A percentile compares a stretch with the other conserved stretches of the same genome.
Evolutionary conservation across 2,329 filamentous ascomycete species (phyloP).

Genomic region (Knufia petricola): DNA sequence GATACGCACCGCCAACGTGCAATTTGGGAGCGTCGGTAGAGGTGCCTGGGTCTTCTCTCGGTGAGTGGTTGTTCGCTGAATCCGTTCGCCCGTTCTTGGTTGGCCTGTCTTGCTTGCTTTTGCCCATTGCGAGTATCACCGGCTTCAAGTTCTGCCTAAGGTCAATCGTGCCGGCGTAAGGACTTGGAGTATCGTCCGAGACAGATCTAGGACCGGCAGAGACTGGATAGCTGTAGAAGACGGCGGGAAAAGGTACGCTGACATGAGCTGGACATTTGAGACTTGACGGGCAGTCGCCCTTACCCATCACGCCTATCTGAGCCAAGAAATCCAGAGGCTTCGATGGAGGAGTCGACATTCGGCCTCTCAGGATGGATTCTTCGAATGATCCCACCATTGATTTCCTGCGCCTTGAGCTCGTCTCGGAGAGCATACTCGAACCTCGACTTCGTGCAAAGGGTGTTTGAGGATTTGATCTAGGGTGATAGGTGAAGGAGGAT

Average conservation of each 20-base stretch:
- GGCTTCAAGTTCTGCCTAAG: slow-evolving; percentile 66
- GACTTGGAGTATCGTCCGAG: slow-evolving; percentile 77
- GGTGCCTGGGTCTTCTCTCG: slow-evolving; percentile 38
- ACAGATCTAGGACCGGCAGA: slow-evolving; percentile 55
- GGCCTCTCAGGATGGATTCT: slow-evolving; percentile 84
- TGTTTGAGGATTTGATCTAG: slow-evolving; percentile 41
- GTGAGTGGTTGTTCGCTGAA: slow-evolving; percentile 9
- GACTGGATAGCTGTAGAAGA: slow-evolving; percentile 85
- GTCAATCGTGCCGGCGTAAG: slow-evolving; percentile 89
- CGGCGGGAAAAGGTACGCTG: slow-evolving; percentile 80
- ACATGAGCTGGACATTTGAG: slow-evolving; percentile 83
- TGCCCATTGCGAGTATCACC: slow-evolving; percentile 15
- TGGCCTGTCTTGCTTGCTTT: slow-evolving; percentile 1
- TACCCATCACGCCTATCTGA: slow-evolving; percentile 86
- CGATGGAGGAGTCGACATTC: slow-evolving; percentile 94
- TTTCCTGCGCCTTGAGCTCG: slow-evolving; percentile 72
- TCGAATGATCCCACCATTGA: slow-evolving; percentile 98
- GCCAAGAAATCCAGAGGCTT: slow-evolving; percentile 87
- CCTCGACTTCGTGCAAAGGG: slow-evolving; percentile 47
- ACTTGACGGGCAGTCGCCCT: slow-evolving; percentile 76
- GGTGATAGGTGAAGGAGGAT: slow-evolving; percentile 47
- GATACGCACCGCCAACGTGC: slow-evolving; percentile 79
- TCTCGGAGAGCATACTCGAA: slow-evolving; percentile 64
- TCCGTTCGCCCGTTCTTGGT: not conserved
- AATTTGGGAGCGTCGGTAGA: slow-evolving; percentile 48